Evolutionary conservation across 306 rosid species (phyloP).

Genomic region (Prunus salicina): DNA sequence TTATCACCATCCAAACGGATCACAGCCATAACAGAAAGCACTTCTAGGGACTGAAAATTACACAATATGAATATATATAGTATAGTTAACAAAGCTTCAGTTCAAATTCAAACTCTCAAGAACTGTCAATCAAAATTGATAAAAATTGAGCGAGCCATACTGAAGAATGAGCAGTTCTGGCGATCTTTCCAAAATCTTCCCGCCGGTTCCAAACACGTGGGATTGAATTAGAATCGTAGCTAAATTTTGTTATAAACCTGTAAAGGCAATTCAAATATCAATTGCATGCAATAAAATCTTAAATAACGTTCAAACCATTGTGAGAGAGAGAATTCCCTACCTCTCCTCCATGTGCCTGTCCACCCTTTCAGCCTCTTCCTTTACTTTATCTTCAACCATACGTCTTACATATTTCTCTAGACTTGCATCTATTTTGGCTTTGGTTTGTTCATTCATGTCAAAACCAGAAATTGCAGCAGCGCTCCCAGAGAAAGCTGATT

Average conservation of each 20-base stretch:
- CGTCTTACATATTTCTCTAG: constrained; percentile 63
- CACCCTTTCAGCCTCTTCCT: constrained; percentile 92
- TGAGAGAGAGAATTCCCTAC: constrained; percentile 35
- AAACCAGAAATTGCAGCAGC: constrained; percentile 68
- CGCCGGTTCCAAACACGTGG: constrained; percentile 91
- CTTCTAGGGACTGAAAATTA: constrained; percentile 72
- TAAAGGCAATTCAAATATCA: constrained; percentile 26
- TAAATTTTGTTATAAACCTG: constrained; percentile 73
- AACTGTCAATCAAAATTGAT: neutral
- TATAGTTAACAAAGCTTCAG: constrained; percentile 7
- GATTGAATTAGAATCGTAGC: constrained; percentile 83
- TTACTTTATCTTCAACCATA: constrained; percentile 77
- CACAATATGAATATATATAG: neutral
- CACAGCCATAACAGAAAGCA: constrained; percentile 88
- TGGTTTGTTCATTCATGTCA: constrained; percentile 66
- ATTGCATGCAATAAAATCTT: constrained; percentile 15
- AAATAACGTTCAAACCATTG: constrained; percentile 5
- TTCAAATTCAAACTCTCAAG: constrained; percentile 2
- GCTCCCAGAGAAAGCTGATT: constrained; percentile 62
- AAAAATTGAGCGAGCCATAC: constrained; percentile 44
- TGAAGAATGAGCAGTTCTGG: constrained; percentile 83
- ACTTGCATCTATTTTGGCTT: constrained; percentile 43
- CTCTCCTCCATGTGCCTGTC: constrained; percentile 91
- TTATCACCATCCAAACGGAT: constrained; percentile 63
- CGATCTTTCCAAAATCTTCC: constrained; percentile 85